A percentile compares a stretch with the other conserved stretches of the same genome.
Conservation (phyloP, 2,329 filamentous ascomycete species). For the Fusarium sp. region DNA sequence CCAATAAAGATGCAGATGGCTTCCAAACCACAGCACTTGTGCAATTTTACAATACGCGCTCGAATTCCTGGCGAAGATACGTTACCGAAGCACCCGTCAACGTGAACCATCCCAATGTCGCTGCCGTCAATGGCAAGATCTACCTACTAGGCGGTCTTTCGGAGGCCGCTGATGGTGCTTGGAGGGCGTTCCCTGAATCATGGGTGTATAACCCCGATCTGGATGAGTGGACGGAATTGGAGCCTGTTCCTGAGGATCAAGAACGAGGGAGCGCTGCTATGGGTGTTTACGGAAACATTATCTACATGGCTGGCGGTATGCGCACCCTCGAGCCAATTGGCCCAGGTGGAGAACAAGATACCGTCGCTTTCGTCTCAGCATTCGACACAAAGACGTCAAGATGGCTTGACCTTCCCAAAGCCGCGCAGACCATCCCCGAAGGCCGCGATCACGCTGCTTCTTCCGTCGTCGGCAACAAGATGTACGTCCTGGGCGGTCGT, state of each 20-base stretch:
- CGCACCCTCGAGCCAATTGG: slow-evolving; percentile 32
- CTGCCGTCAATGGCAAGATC: slow-evolving; percentile 51
- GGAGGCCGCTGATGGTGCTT: slow-evolving; percentile 39
- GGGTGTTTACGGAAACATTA: slow-evolving; percentile 46
- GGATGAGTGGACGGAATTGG: slow-evolving; percentile 47
- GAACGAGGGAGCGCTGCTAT: slow-evolving; percentile 51
- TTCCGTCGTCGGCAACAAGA: slow-evolving; percentile 47
- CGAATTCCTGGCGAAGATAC: slow-evolving; percentile 46
- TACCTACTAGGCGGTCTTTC: slow-evolving; percentile 55
- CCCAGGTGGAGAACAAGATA: slow-evolving; percentile 39
- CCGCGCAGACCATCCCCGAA: slow-evolving; percentile 48
- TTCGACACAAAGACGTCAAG: slow-evolving; percentile 47
- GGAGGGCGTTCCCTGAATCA: slow-evolving; percentile 45
- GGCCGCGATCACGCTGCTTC: slow-evolving; percentile 52
- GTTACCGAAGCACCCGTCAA: slow-evolving; percentile 46
- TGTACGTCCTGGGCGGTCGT: slow-evolving; percentile 55
- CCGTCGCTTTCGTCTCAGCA: slow-evolving; percentile 47
- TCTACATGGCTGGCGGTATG: slow-evolving; percentile 56
- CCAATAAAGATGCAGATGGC: slow-evolving; percentile 20
- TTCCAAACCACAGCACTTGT: slow-evolving; percentile 43
- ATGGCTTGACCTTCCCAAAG: slow-evolving; percentile 47
- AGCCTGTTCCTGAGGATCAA: slow-evolving; percentile 44
- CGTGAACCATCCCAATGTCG: slow-evolving; percentile 55
- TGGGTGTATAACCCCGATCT: slow-evolving; percentile 49
- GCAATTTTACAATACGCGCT: slow-evolving; percentile 50